Conservation (phyloP, 768 basidiomycete species). For the Chalciporus sphaerocephalus region DNA sequence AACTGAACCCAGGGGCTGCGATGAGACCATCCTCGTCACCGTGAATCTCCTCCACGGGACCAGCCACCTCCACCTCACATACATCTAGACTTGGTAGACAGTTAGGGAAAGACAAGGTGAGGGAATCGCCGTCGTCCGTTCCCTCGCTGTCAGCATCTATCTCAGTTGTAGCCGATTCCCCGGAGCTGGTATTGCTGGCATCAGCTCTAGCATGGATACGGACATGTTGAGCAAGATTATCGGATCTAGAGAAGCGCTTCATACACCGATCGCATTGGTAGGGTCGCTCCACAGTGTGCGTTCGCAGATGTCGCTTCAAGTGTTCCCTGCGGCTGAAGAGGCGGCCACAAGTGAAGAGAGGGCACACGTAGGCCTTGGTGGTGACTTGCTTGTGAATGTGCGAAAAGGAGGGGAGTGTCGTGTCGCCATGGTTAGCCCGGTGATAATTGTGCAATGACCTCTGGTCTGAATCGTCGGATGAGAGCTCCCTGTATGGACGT, state of each 20-base stretch:
- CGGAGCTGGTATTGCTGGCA: slow-evolving; percentile 27
- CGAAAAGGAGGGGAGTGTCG: slow-evolving; percentile 17
- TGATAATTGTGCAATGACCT: slow-evolving; percentile 17
- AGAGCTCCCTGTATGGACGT: slow-evolving; percentile 18
- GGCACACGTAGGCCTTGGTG: slow-evolving; percentile 73
- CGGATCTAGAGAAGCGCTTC: slow-evolving; percentile 83
- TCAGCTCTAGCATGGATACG: slow-evolving; percentile 59
- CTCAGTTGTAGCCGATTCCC: slow-evolving; percentile 25
- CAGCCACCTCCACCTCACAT: slow-evolving; percentile 59
- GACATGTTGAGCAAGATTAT: slow-evolving; percentile 84
- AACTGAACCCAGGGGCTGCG: slow-evolving; percentile 25
- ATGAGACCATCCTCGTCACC: slow-evolving; percentile 58
- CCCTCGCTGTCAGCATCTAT: slow-evolving; percentile 33
- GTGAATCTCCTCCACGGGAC: slow-evolving; percentile 50
- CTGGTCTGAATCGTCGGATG: slow-evolving; percentile 16
- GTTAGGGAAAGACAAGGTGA: slow-evolving; percentile 25
- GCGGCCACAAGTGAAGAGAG: slow-evolving; percentile 76
- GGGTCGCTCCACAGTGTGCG: slow-evolving; percentile 86
- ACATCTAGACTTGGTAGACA: slow-evolving; percentile 45
- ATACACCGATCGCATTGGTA: slow-evolving; percentile 70
- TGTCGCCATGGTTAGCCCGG: slow-evolving; percentile 12
- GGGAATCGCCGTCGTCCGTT: slow-evolving; percentile 32
- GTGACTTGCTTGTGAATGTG: slow-evolving; percentile 30
- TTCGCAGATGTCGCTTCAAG: slow-evolving; percentile 80
- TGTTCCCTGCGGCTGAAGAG: slow-evolving; percentile 93